A percentile compares a stretch with the other conserved stretches of the same genome.
phyloP scores from a whole-genome alignment of 1,284 basidiomycete species.

The Ceratobasidium sp. region DNA sequence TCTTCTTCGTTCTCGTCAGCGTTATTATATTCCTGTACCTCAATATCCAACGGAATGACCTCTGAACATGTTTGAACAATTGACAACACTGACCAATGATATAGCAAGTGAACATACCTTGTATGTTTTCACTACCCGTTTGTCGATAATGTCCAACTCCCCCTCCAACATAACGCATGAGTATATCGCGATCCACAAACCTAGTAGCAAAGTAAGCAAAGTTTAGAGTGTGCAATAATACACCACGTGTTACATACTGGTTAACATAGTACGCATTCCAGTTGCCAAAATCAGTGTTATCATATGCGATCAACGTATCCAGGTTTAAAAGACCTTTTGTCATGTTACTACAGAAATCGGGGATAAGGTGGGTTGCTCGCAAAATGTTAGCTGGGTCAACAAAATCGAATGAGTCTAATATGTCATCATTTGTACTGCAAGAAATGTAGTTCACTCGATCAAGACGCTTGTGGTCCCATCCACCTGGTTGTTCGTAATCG shows the following conservation, averaged over 20 bases:
- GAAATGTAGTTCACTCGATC: not conserved
- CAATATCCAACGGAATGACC: not conserved
- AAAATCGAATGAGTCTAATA: slow-evolving; percentile 45
- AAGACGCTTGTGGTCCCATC: slow-evolving; percentile 22
- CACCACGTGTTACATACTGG: slow-evolving; percentile 46
- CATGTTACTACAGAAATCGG: slow-evolving; percentile 3
- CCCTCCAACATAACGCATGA: slow-evolving; percentile 51
- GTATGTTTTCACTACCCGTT: not conserved
- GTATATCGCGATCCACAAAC: slow-evolving; percentile 50
- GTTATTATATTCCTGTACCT: slow-evolving; percentile 1
- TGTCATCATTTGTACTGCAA: slow-evolving; percentile 2
- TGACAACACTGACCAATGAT: not conserved
- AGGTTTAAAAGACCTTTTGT: not conserved
- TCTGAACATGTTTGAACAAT: not conserved
- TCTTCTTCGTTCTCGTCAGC: not conserved
- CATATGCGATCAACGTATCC: not conserved
- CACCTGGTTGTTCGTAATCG: slow-evolving; percentile 32
- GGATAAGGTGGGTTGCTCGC: slow-evolving; percentile 28
- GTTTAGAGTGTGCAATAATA: not conserved
- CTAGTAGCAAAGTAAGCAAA: not conserved
- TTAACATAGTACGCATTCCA: slow-evolving; percentile 50
- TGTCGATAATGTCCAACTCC: slow-evolving; percentile 50
- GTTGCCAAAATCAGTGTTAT: slow-evolving; percentile 43
- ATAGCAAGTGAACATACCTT: not conserved
- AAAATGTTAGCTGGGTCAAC: slow-evolving; percentile 35